phyloP scores from a whole-genome alignment of 805 yeast genomes.

The Saturnispora besseyi region DNA sequence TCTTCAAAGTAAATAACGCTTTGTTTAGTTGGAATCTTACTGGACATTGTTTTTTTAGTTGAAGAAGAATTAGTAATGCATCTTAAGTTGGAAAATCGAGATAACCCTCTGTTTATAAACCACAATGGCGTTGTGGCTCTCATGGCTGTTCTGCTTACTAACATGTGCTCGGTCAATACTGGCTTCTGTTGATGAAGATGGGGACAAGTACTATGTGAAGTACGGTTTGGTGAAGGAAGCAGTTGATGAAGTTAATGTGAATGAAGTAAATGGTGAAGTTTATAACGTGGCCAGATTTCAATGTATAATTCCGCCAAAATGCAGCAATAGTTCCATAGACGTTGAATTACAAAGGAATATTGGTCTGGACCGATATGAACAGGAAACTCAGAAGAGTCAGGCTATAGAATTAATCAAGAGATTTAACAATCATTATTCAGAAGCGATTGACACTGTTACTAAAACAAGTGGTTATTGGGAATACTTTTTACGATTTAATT shows the following conservation, averaged over 20 bases:
- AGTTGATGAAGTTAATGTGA: neutral
- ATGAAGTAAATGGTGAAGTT: neutral
- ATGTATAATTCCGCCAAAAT: neutral
- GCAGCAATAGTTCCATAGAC: neutral
- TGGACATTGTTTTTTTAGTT: conserved; percentile 3
- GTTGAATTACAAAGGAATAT: neutral
- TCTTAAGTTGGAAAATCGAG: neutral
- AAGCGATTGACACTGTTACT: conserved; percentile 3
- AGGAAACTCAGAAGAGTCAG: conserved; percentile 13
- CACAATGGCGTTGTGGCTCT: neutral
- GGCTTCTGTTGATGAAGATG: neutral
- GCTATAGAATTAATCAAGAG: conserved; percentile 16
- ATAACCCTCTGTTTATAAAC: neutral
- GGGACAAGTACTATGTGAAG: neutral
- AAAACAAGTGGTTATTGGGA: conserved; percentile 16
- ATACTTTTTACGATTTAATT: conserved; percentile 11
- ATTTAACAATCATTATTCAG: conserved; percentile 6
- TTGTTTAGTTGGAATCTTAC: conserved; percentile 42
- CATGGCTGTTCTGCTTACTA: neutral
- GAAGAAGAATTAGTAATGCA: neutral
- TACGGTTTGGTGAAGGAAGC: neutral
- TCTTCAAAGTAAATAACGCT: conserved; percentile 47
- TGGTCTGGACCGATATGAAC: neutral
- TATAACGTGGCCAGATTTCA: neutral
- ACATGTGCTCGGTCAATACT: neutral